phyloP scores from a whole-genome alignment of 208 protist genomes.

The Leptomonas seymouri region DNA sequence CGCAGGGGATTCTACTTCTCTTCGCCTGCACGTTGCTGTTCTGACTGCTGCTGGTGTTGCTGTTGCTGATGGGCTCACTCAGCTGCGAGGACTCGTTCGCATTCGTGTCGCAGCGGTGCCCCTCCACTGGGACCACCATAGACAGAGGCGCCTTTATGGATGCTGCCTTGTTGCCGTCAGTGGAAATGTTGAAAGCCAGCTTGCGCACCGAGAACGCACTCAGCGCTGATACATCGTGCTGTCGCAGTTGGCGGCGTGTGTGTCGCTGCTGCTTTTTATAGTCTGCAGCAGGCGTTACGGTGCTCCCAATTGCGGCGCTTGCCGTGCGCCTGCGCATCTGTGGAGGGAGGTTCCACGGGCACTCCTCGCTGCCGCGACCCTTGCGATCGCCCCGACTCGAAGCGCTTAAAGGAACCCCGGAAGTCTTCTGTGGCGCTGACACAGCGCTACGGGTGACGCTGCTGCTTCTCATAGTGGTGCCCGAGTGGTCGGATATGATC shows the following conservation, averaged over 20 bases:
- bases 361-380: too few relatives aligned
- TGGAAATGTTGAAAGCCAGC: not conserved
- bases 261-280: not conserved
- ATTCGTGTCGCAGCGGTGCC: slow-evolving; percentile 5
- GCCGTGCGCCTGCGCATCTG: slow-evolving; percentile 1
- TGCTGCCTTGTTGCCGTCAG: not conserved
- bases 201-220: not conserved
- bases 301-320: slow-evolving; percentile 10
- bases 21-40: too few relatives aligned
- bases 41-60: not conserved
- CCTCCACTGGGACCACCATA: not conserved
- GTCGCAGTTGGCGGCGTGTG: slow-evolving; percentile 2
- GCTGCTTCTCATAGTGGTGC: not conserved
- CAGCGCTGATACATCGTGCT: slow-evolving; percentile 4
- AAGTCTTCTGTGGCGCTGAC: too few relatives aligned
- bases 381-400: too few relatives aligned
- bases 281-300: not conserved
- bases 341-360: not conserved
- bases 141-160: not conserved
- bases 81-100: not conserved
- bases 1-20: too few relatives aligned
- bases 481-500: not conserved
- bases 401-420: too few relatives aligned
- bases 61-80: not conserved
- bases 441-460: not conserved